Evolutionary conservation across 2,329 filamentous ascomycete genomes (phyloP), one percentile per base, ranked within the genome.

Genomic region (Colletotrichum limetticola): DNA sequence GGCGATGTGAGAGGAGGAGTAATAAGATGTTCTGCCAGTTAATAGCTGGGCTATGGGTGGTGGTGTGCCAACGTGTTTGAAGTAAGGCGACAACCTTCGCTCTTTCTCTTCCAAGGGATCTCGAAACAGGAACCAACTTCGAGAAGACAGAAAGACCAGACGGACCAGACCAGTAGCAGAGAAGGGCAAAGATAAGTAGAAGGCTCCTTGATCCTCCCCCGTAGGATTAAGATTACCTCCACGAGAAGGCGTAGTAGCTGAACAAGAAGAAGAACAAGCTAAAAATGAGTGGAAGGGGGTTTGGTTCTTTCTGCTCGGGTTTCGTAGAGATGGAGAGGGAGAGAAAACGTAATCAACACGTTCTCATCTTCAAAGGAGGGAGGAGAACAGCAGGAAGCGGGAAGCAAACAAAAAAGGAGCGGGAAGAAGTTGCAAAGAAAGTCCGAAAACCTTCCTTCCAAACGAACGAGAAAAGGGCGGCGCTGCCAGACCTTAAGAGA

Each of bases 161-260:
- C n/a, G 35, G 35, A 60, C 8, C 12, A 26, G 35, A 6, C 7
- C 58, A 52, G 22, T n/a, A 12, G 42, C 16, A n/a, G 5, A 11
- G 42, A 22, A 62, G n/a, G 49, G 30, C 8, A 35, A 66, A 46
- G 59, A 32, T 9, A 35, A 56, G 16, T 5, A 2, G 28, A 46
- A 72, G 66, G 66, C 30, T 65, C 46, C 61, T 55, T 26, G 49
- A 69, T 59, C 66, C 64, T 66, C 46, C 52, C 30, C 42, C 55
- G 55, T 65, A 60, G 60, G 70, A 72, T 72, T 65, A 72, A 49
- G 59, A 72, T 70, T 69, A 72, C 66, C 66, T 55, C 59, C 49
- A 16, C 22, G 16, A 22, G 2, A 53, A 49, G 32, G 30, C 22
- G 30, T 16, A 63, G 57, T 3, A 22, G 9, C 5, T 32, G 9